These are phyloP conservation scores for Allium fistulosum DNA, from an alignment of 106 monocot species.

Conservation along the genomic window DNA sequence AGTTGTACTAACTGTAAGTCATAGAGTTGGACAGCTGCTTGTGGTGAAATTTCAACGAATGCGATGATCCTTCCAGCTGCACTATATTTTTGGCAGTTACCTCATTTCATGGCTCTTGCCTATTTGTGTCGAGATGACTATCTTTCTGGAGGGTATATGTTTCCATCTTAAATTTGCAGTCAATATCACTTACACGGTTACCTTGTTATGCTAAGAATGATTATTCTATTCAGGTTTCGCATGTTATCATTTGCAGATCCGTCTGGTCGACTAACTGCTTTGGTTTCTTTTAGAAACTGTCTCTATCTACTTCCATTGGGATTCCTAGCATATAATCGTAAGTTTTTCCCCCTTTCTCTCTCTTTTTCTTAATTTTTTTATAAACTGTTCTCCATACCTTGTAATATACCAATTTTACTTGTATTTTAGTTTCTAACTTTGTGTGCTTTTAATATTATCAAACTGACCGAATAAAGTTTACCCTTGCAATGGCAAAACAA, in stretches of 20 bases:
- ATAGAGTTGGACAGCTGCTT: slow-evolving; percentile 82
- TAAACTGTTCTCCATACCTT: too few relatives aligned
- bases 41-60: slow-evolving; percentile 69
- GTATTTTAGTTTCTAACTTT: too few relatives aligned
- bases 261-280: slow-evolving; percentile 88
- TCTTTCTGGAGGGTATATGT: slow-evolving; percentile 81
- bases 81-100: slow-evolving; percentile 98
- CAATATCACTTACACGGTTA: too few relatives aligned
- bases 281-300: slow-evolving; percentile 83
- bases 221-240: slow-evolving; percentile 45
- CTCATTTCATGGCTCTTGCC: slow-evolving; percentile 99
- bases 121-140: slow-evolving; percentile 96
- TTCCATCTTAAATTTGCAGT: not conserved
- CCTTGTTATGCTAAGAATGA: not conserved
- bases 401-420: too few relatives aligned
- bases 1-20: slow-evolving; percentile 11
- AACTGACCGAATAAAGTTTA: too few relatives aligned
- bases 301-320: slow-evolving; percentile 89
- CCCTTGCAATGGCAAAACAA: too few relatives aligned
- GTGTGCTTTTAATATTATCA: too few relatives aligned
- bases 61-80: slow-evolving; percentile 95
- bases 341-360: slow-evolving; percentile 12
- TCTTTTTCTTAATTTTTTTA: too few relatives aligned
- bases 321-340: slow-evolving; percentile 77
- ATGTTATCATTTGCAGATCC: slow-evolving; percentile 90